These are phyloP conservation scores for Agaricus sinodeliciosus DNA, from an alignment of 768 basidiomycete species.

Conservation along the genomic window DNA sequence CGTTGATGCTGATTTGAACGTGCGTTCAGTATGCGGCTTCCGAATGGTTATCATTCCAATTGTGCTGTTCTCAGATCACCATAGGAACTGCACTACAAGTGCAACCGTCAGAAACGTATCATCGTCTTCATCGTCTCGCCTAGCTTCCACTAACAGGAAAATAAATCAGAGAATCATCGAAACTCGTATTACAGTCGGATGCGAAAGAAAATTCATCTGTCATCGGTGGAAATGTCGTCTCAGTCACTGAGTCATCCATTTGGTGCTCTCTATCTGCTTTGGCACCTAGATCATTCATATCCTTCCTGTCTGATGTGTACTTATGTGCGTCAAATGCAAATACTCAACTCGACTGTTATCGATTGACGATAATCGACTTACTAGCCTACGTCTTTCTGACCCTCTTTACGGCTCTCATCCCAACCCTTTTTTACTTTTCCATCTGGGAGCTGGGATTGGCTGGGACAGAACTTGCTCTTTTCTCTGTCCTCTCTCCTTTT, in stretches of 20 bases:
- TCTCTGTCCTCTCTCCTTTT: constrained; percentile 64
- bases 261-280: not conserved
- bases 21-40: constrained; percentile 19
- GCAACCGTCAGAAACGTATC: constrained; percentile 17
- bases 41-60: not conserved
- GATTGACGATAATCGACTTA: not conserved
- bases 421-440: constrained; percentile 86
- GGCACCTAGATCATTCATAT: constrained; percentile 1
- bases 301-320: constrained; percentile 40
- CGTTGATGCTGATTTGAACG: constrained; percentile 44
- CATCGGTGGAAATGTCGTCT: not conserved
- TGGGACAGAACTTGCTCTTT: constrained; percentile 72
- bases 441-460: constrained; percentile 86
- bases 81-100: constrained; percentile 15
- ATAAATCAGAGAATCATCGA: not conserved
- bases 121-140: constrained; percentile 33
- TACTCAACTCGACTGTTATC: constrained; percentile 5
- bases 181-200: not conserved
- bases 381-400: constrained; percentile 81
- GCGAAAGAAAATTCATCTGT: not conserved
- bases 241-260: not conserved
- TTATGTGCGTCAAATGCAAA: constrained; percentile 39
- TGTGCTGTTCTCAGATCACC: constrained; percentile 19
- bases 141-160: constrained; percentile 14
- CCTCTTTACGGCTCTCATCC: constrained; percentile 69